Conservation (phyloP, 225 moss, liverwort and hornwort genomes). For the Rhytidiadelphus loreus region DNA sequence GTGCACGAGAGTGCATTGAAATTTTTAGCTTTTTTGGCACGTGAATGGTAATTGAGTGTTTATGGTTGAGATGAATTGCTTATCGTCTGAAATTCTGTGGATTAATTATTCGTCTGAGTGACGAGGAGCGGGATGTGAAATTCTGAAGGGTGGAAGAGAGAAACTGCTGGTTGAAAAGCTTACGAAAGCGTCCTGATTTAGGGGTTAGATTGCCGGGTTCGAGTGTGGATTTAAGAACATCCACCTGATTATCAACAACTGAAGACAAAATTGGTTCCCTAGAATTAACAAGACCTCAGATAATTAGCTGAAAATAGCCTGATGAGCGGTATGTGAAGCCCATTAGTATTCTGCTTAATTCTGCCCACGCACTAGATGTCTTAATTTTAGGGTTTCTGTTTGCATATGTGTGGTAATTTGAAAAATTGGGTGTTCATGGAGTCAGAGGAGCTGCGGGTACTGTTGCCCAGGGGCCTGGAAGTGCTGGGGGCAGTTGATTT, state of each 20-base stretch:
- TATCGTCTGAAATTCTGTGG: neutral
- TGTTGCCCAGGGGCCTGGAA: neutral
- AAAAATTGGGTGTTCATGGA: neutral
- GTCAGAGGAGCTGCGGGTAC: neutral
- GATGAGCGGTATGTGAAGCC: neutral
- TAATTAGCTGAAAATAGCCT: neutral
- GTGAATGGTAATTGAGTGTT: neutral
- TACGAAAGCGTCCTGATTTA: neutral
- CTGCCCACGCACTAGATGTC: neutral
- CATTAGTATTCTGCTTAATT: neutral
- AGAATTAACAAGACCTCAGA: neutral
- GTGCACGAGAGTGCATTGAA: neutral
- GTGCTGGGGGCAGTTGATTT: neutral
- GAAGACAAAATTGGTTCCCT: neutral
- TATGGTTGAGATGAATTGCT: neutral
- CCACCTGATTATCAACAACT: neutral
- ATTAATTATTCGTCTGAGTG: neutral
- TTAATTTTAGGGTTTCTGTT: neutral
- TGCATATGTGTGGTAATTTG: neutral
- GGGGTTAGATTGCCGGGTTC: neutral
- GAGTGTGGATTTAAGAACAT: neutral
- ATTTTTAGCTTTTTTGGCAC: neutral
- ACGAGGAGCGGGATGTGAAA: neutral
- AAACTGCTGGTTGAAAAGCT: neutral
- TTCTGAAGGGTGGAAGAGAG: neutral